Percentiles rank a stretch among this genome's conserved stretches.
Evolutionary conservation across 2,329 filamentous ascomycete species (phyloP).

Genomic region (Sclerotinia borealis): DNA sequence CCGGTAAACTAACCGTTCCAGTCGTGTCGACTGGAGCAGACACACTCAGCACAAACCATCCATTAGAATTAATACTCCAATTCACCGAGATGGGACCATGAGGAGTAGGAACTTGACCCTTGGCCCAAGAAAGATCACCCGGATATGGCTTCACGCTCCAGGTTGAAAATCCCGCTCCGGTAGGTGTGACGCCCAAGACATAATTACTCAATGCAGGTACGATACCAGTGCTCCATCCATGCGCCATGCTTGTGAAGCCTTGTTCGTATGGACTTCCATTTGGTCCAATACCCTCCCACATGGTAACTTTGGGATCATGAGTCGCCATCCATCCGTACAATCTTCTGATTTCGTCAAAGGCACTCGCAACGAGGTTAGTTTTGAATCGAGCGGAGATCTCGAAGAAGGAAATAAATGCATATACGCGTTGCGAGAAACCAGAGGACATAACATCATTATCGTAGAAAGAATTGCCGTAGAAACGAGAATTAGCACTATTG

Average conservation of each 20-base stretch:
- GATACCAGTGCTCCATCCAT: constrained; percentile 47
- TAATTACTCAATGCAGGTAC: constrained; percentile 42
- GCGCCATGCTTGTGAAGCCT: constrained; percentile 43
- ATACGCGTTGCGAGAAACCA: constrained; percentile 41
- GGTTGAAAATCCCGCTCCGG: constrained; percentile 38
- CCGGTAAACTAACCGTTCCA: constrained; percentile 25
- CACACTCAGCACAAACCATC: constrained; percentile 30
- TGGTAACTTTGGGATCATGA: constrained; percentile 42
- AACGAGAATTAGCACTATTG: constrained; percentile 31
- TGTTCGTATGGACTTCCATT: constrained; percentile 40
- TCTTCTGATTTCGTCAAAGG: constrained; percentile 41
- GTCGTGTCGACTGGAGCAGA: constrained; percentile 29
- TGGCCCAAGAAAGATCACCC: constrained; percentile 38
- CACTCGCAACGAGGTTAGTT: constrained; percentile 32
- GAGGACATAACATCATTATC: constrained; percentile 38
- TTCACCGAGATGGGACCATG: constrained; percentile 35
- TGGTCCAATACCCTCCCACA: constrained; percentile 46
- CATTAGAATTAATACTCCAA: constrained; percentile 33
- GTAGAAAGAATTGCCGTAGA: constrained; percentile 48
- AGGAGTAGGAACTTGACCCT: constrained; percentile 40
- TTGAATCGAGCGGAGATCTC: constrained; percentile 45
- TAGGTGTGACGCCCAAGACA: constrained; percentile 42
- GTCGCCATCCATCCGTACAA: constrained; percentile 46
- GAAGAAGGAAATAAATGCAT: constrained; percentile 48
- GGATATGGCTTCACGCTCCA: constrained; percentile 38